These are phyloP conservation scores for Aspergillus melleus DNA, from an alignment of 2,329 filamentous ascomycete species.

Conservation along the genomic window DNA sequence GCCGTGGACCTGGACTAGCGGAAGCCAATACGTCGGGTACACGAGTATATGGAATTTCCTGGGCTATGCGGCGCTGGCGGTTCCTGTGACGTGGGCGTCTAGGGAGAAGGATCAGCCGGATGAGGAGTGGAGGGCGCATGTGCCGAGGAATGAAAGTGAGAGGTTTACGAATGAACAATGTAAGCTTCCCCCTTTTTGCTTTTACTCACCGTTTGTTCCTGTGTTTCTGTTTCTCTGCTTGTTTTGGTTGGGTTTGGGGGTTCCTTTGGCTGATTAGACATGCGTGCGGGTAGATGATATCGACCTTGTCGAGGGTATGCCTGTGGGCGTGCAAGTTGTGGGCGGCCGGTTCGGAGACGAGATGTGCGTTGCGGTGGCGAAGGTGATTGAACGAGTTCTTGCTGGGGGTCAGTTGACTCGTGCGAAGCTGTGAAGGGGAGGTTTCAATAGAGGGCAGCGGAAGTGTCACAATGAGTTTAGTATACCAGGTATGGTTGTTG, in stretches of 20 bases:
- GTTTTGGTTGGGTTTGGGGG: conserved; percentile 4
- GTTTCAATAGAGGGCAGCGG: not conserved
- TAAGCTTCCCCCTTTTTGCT: no score
- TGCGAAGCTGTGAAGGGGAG: not conserved
- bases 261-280: not conserved
- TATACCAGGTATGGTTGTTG: not conserved
- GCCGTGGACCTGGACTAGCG: conserved; percentile 31
- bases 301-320: conserved; percentile 32
- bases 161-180: conserved; percentile 44
- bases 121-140: conserved; percentile 30
- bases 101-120: conserved; percentile 34
- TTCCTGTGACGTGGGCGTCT: conserved; percentile 47
- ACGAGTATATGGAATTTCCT: conserved; percentile 38
- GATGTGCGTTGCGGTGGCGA: conserved; percentile 31
- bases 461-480: not conserved
- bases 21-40: conserved; percentile 36
- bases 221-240: no score
- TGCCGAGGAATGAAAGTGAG: conserved; percentile 49
- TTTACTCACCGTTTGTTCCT: no score
- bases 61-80: conserved; percentile 33
- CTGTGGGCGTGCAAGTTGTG: conserved; percentile 34
- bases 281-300: conserved; percentile 24
- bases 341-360: conserved; percentile 36
- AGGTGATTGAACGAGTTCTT: conserved; percentile 28
- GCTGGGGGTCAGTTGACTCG: not conserved